phyloP scores from a whole-genome alignment of 495 filamentous ascomycete genomes.

The Aspergillus asperescens region DNA sequence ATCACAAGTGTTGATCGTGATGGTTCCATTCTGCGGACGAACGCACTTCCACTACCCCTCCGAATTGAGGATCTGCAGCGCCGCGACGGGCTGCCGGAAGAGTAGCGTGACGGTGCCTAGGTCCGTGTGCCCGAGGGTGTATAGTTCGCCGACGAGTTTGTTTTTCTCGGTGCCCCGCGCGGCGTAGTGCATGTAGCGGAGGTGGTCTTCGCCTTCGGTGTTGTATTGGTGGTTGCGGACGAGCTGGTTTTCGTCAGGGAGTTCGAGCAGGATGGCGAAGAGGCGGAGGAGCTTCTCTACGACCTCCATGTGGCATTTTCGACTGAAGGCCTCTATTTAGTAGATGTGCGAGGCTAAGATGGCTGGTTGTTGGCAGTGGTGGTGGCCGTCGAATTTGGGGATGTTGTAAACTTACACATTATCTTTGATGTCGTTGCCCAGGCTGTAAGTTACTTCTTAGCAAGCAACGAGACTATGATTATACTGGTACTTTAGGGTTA shows the following conservation, averaged over 20 bases:
- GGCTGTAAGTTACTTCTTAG: conserved; percentile 22
- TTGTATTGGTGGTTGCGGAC: conserved; percentile 45
- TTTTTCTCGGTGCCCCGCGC: conserved; percentile 41
- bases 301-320: conserved; percentile 46
- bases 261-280: conserved; percentile 47
- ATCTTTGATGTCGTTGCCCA: conserved; percentile 43
- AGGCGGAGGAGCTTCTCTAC: conserved; percentile 49
- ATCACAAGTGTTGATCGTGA: conserved; percentile 50
- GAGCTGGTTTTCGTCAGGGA: conserved; percentile 46
- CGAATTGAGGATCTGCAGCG: conserved; percentile 41
- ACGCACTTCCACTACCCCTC: conserved; percentile 39
- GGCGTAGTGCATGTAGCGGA: conserved; percentile 51
- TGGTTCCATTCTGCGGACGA: conserved; percentile 42
- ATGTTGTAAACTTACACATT: conserved; percentile 51
- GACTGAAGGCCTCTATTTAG: conserved; percentile 40
- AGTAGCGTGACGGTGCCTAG: conserved; percentile 40
- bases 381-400: conserved; percentile 45
- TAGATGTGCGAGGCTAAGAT: conserved; percentile 28
- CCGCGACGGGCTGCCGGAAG: conserved; percentile 46
- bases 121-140: conserved; percentile 37
- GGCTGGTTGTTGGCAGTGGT: conserved; percentile 34
- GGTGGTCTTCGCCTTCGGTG: conserved; percentile 43
- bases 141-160: conserved; percentile 28
- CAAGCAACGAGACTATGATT: no score
- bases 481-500: no score